phyloP scores from a whole-genome alignment of 129 eudicot genomes.

The Apium graveolens region DNA sequence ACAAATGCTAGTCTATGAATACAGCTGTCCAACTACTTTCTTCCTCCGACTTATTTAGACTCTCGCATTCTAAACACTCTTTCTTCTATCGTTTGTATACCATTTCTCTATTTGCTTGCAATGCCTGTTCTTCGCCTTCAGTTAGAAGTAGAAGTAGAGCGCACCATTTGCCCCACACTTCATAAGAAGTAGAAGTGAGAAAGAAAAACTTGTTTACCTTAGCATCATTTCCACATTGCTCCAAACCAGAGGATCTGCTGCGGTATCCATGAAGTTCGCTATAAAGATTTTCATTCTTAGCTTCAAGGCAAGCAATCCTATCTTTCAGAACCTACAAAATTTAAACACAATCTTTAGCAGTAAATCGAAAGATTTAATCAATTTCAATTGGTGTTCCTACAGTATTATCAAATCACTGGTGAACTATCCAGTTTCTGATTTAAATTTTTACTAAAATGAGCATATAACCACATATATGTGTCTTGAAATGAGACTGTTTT shows the following conservation, averaged over 20 bases:
- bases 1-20: background rate
- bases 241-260: constrained; percentile 39
- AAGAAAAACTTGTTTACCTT: constrained; percentile 65
- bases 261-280: constrained; percentile 72
- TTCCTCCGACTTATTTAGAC: no score
- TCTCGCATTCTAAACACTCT: no score
- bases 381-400: background rate
- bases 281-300: constrained; percentile 83
- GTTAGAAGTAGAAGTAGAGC: no score
- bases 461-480: background rate
- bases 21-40: no score
- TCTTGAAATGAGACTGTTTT: background rate
- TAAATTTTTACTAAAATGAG: background rate
- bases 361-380: background rate
- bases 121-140: no score
- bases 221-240: constrained; percentile 41
- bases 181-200: no score
- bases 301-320: constrained; percentile 88
- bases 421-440: background rate
- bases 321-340: constrained; percentile 59
- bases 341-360: constrained; percentile 14
- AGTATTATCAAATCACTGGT: background rate
- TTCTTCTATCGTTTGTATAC: no score
- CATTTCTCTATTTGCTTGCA: no score
- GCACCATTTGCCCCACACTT: no score